Conservation (phyloP, 306 rosid species). For the Carpinus viminea region DNA sequence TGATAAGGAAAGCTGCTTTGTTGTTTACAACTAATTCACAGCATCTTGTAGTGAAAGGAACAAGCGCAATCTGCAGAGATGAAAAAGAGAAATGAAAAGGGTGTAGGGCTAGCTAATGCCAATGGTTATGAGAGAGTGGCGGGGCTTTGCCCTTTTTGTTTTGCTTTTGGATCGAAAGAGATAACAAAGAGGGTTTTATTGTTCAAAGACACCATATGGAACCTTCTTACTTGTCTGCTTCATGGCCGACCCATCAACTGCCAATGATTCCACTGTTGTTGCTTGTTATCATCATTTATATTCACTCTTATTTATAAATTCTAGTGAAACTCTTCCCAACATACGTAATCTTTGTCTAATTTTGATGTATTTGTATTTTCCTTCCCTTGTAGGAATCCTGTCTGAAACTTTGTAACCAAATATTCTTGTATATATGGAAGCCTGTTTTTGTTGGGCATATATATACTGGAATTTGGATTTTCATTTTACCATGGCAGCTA, state of each 20-base stretch:
- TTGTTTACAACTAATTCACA: neutral
- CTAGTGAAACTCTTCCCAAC: neutral
- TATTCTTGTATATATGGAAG: too few relatives aligned
- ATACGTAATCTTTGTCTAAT: neutral
- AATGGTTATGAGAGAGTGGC: neutral
- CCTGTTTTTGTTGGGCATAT: too few relatives aligned
- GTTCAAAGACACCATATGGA: slow-evolving; percentile 4
- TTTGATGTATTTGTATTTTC: neutral
- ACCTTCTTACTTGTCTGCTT: slow-evolving; percentile 9
- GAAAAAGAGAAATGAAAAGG: neutral
- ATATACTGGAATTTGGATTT: too few relatives aligned
- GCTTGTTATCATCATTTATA: neutral
- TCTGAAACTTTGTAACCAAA: too few relatives aligned
- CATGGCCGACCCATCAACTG: slow-evolving; percentile 13
- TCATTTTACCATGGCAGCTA: too few relatives aligned
- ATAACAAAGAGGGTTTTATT: neutral
- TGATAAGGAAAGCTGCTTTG: neutral
- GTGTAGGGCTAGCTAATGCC: too few relatives aligned
- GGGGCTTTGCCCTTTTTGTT: neutral
- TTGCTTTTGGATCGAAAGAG: neutral
- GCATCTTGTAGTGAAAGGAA: neutral
- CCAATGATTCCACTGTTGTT: slow-evolving; percentile 4
- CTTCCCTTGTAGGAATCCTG: neutral
- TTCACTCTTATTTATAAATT: neutral
- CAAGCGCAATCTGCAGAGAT: neutral